These are phyloP conservation scores for Protea cynaroides DNA, from an alignment of 164 flowering plant species.

Conservation along the genomic window DNA sequence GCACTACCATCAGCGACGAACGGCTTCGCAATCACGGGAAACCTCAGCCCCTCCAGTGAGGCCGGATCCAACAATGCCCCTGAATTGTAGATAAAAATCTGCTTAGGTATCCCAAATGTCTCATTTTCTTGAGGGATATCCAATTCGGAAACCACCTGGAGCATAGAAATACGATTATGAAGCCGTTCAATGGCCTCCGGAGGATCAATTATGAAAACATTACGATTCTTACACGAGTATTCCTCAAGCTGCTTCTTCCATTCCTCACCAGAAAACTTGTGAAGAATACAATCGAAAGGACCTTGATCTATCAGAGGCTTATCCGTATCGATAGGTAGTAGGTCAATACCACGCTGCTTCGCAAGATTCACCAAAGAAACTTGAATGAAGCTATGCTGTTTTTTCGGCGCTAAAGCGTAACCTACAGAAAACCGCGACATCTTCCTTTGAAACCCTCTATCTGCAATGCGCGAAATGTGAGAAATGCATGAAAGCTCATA, in stretches of 20 bases:
- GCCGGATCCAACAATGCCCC: slow-evolving; percentile 26
- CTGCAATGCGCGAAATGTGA: background rate
- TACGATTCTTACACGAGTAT: slow-evolving; percentile 21
- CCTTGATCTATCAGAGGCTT: slow-evolving; percentile 34
- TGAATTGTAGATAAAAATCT: slow-evolving; percentile 50
- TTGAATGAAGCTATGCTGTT: slow-evolving; percentile 40
- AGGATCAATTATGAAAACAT: slow-evolving; percentile 25
- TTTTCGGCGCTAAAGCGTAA: slow-evolving; percentile 38
- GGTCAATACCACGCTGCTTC: slow-evolving; percentile 30
- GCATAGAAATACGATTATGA: slow-evolving; percentile 79
- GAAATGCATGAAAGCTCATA: slow-evolving; percentile 12
- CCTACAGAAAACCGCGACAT: slow-evolving; percentile 34
- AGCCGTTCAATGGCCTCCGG: slow-evolving; percentile 33
- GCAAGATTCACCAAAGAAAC: slow-evolving; percentile 28
- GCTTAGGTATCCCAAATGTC: slow-evolving; percentile 71
- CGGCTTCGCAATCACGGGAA: slow-evolving; percentile 85
- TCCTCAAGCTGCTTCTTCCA: slow-evolving; percentile 30
- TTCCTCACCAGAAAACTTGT: slow-evolving; percentile 30
- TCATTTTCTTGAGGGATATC: slow-evolving; percentile 15
- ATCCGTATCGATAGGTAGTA: slow-evolving; percentile 28
- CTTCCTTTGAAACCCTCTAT: slow-evolving; percentile 1
- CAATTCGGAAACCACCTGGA: slow-evolving; percentile 67
- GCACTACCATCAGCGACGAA: slow-evolving; percentile 81
- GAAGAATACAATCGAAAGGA: slow-evolving; percentile 39
- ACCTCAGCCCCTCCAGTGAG: slow-evolving; percentile 36